Percentiles rank a stretch among this genome's conserved stretches.
Conservation (phyloP, 441 rosid genomes). For the Omphalea diandra region DNA sequence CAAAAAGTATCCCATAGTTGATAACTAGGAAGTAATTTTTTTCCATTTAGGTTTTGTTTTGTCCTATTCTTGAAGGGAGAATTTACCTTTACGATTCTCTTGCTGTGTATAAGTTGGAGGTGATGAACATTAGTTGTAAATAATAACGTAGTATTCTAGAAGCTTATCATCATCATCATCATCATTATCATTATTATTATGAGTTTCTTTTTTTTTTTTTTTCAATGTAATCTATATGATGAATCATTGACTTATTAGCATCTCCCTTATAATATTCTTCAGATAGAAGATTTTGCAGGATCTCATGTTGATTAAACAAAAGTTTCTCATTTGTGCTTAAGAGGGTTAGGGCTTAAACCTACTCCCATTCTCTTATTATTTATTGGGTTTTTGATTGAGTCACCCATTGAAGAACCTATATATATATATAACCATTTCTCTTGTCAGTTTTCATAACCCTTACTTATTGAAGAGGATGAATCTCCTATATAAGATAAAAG, state of each 20-base stretch:
- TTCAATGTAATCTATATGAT: conserved; percentile 10
- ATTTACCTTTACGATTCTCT: too few species aligned
- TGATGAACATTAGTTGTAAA: too few species aligned
- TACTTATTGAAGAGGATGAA: too few species aligned
- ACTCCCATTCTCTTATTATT: background rate
- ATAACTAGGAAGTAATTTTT: too few species aligned
- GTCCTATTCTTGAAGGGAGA: background rate
- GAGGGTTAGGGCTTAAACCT: conserved; percentile 5
- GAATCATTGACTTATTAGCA: conserved; percentile 19
- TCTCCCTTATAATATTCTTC: background rate
- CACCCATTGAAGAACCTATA: background rate
- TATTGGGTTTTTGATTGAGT: background rate
- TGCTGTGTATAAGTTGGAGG: too few species aligned
- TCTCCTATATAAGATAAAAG: too few species aligned
- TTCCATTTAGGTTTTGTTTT: background rate
- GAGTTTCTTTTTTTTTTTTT: background rate
- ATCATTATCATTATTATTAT: background rate
- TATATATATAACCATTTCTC: too few species aligned
- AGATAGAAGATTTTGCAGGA: conserved; percentile 24
- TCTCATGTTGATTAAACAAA: conserved; percentile 16
- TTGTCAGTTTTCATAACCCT: too few species aligned
- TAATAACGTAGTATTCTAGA: too few species aligned
- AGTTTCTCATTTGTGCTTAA: background rate
- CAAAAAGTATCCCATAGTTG: too few species aligned
- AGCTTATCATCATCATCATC: too few species aligned